A percentile compares a stretch with the other conserved stretches of the same genome.
phyloP scores from a whole-genome alignment of 495 filamentous ascomycete species.

The Parachaetomium inaequale region DNA sequence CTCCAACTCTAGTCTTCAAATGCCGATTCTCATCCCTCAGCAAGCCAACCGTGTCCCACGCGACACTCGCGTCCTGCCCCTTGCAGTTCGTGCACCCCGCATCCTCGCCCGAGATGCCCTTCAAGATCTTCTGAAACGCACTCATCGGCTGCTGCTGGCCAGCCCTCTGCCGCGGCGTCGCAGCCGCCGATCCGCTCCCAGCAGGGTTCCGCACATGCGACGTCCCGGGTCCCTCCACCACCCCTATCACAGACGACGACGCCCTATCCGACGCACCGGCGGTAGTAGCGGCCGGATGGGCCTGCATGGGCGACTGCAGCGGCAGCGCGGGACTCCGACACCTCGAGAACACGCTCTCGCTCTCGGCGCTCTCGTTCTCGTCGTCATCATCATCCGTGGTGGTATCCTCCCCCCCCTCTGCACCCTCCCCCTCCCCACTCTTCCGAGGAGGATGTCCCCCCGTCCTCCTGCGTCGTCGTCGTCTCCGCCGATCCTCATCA shows the following conservation, averaged over 20 bases:
- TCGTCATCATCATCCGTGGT: slow-evolving; percentile 55
- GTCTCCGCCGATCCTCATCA: slow-evolving; percentile 50
- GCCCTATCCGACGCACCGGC: neutral
- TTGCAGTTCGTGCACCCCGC: slow-evolving; percentile 55
- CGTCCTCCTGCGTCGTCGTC: slow-evolving; percentile 20
- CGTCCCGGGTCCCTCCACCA: slow-evolving; percentile 10
- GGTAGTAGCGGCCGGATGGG: neutral
- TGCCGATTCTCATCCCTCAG: slow-evolving; percentile 70
- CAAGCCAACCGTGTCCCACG: slow-evolving; percentile 66
- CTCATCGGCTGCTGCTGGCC: slow-evolving; percentile 35
- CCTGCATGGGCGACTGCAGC: neutral
- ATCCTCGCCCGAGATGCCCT: slow-evolving; percentile 39
- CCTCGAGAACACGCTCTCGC: slow-evolving; percentile 62
- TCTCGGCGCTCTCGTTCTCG: slow-evolving; percentile 54
- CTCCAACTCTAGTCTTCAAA: slow-evolving; percentile 62
- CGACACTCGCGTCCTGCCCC: slow-evolving; percentile 60
- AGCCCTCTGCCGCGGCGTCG: slow-evolving; percentile 19
- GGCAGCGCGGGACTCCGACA: slow-evolving; percentile 51
- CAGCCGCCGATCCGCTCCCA: neutral
- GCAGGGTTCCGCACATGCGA: neutral
- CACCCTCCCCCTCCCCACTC: slow-evolving; percentile 34
- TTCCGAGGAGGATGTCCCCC: neutral
- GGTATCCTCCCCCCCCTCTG: slow-evolving; percentile 24
- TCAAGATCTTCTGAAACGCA: slow-evolving; percentile 51
- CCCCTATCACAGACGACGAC: neutral